Evolutionary conservation across 257 asterid genomes (phyloP), one percentile per base, ranked within the genome.

Genomic region (Capsicum pubescens): DNA sequence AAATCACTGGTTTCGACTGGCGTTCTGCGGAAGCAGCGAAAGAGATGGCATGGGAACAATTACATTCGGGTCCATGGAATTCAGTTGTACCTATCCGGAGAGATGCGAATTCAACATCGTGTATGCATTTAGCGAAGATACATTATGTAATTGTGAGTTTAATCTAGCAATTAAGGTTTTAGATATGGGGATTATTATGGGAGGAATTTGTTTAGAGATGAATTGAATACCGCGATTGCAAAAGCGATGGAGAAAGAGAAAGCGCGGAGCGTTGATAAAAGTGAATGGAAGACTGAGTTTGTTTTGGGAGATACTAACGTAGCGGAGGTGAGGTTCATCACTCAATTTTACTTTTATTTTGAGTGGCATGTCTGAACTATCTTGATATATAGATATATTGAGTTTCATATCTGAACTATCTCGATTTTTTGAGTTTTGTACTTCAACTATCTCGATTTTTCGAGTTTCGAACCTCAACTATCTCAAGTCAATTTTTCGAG

Each of bases 21-120:
- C 26, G 26, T 26, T 26, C 26, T 26, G 99, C 99, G 85, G 99
- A 96, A 95, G 98, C 94, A 63, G 95, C 98, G 39, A 90, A 83
- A 84, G 99, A 96, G 87, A 88, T 96, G 93, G 99, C 99, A 5
- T 96, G 99, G 99, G 99, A 96, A 83, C 99, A 96, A 89, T 92
- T 96, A 52, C 98, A 96, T 67, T 93, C 95, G 1, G 99, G 99
- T 0, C 99, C 99, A 14, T 96, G 99, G 99, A 92, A 94, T 86
- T 92, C 99, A 3, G 98, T 96, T 57, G 90, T 90, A 7, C 98
- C 99, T 36, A 71, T 94, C n/a, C 94, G 99, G 99, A 91, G 99
- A 36, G 99, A 96, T 83, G 98, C 99, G 56, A 94, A 96, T 78
- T 85, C 99, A 64, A 91, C 93, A 89, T 97, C 99, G 81, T 94